Conservation (phyloP, 352 stramenopile species). For the Pythium sukuiense region DNA sequence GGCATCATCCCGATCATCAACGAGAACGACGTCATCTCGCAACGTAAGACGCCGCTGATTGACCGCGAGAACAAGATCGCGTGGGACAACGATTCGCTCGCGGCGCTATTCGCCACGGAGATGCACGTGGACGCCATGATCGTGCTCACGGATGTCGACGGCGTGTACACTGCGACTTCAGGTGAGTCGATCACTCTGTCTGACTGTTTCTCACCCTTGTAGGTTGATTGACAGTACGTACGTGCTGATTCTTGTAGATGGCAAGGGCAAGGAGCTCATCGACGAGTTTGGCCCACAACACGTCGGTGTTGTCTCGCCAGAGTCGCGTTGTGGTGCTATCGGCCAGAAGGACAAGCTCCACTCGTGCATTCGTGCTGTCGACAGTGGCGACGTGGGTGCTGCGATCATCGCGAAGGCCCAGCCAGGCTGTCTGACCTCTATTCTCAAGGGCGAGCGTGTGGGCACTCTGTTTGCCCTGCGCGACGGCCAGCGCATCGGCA, state of each 20-base stretch:
- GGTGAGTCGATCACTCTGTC: constrained; percentile 5
- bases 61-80: constrained; percentile 57
- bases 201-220: no score
- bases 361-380: constrained; percentile 76
- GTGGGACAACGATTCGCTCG: constrained; percentile 87
- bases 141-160: constrained; percentile 74
- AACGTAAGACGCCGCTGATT: constrained; percentile 59
- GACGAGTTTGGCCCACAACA: constrained; percentile 49
- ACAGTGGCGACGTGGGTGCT: constrained; percentile 57
- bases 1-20: constrained; percentile 87
- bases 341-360: constrained; percentile 83
- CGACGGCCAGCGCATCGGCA: constrained; percentile 47
- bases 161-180: constrained; percentile 42
- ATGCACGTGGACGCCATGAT: constrained; percentile 76
- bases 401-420: constrained; percentile 71
- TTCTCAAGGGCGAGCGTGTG: constrained; percentile 66
- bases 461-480: constrained; percentile 65
- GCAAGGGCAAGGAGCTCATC: constrained; percentile 40
- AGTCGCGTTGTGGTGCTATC: constrained; percentile 60
- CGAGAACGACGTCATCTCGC: constrained; percentile 85
- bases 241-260: constrained; percentile 19
- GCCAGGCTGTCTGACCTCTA: constrained; percentile 54
- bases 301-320: constrained; percentile 40
- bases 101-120: constrained; percentile 73
- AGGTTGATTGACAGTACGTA: neutral